A percentile compares a stretch with the other conserved stretches of the same genome.
Conservation (phyloP, 1,284 basidiomycete genomes). For the Hemileia vastatrix region DNA sequence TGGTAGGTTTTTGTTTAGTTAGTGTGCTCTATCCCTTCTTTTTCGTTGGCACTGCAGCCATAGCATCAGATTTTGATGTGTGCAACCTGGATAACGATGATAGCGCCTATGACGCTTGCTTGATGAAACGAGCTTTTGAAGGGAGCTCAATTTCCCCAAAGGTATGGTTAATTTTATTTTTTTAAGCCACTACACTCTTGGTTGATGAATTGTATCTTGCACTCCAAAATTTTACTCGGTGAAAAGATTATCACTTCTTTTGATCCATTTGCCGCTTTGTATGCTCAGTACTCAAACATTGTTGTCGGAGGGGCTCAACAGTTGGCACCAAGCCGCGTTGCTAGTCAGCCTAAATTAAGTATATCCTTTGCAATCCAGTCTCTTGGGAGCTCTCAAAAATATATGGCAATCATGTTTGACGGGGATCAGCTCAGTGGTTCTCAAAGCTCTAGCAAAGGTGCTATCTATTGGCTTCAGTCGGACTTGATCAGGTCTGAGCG, state of each 20-base stretch:
- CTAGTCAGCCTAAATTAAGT: conserved; percentile 1
- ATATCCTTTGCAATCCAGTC: conserved; percentile 1
- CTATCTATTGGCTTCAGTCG: too few relatives aligned
- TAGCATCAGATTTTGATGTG: too few relatives aligned
- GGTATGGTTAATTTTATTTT: neutral
- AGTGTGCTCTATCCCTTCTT: too few relatives aligned
- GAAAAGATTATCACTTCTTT: neutral
- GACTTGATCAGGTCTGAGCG: too few relatives aligned
- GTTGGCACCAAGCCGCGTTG: conserved; percentile 6
- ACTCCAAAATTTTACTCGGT: neutral
- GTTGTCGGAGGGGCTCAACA: conserved; percentile 20
- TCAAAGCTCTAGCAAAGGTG: too few relatives aligned
- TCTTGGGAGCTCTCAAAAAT: neutral
- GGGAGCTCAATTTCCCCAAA: conserved; percentile 9
- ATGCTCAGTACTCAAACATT: conserved; percentile 2
- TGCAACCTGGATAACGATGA: conserved; percentile 8
- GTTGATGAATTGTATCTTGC: neutral
- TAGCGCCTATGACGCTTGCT: conserved; percentile 8
- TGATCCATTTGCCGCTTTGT: conserved; percentile 2
- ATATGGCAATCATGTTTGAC: neutral
- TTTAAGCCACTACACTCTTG: neutral
- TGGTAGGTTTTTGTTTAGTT: too few relatives aligned
- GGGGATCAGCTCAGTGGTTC: conserved; percentile 5
- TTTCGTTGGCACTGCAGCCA: too few relatives aligned
- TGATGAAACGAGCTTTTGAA: conserved; percentile 11